phyloP scores from a whole-genome alignment of 1,284 basidiomycete genomes.

The Cutaneotrichosporon mucoides region DNA sequence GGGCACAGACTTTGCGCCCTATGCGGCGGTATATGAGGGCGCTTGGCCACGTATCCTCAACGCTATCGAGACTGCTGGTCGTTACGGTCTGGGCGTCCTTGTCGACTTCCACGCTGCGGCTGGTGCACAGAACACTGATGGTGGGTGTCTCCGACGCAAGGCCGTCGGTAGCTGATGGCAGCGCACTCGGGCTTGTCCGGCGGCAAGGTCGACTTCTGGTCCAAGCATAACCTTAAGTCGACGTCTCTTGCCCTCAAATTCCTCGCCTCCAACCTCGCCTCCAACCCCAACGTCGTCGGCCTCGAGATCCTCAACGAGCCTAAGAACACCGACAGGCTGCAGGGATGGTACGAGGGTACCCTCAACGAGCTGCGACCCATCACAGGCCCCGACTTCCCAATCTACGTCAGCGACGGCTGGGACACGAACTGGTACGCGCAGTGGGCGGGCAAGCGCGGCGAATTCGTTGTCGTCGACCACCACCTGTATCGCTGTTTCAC shows the following conservation, averaged over 20 bases:
- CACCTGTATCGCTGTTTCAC: slow-evolving; percentile 72
- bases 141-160: slow-evolving; percentile 21
- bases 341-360: slow-evolving; percentile 63
- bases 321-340: slow-evolving; percentile 55
- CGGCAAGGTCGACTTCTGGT: slow-evolving; percentile 48
- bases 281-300: slow-evolving; percentile 66
- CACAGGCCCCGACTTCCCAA: slow-evolving; percentile 56
- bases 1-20: slow-evolving; percentile 68
- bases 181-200: slow-evolving; percentile 44
- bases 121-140: slow-evolving; percentile 52
- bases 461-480: slow-evolving; percentile 68
- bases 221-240: slow-evolving; percentile 55
- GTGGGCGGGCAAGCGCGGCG: slow-evolving; percentile 52
- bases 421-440: slow-evolving; percentile 63
- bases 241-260: slow-evolving; percentile 55
- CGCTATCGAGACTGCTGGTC: slow-evolving; percentile 62
- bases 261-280: slow-evolving; percentile 50
- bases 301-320: slow-evolving; percentile 84
- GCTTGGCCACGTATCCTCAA: slow-evolving; percentile 67
- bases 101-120: slow-evolving; percentile 56
- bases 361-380: slow-evolving; percentile 58
- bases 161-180: neutral
- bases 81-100: slow-evolving; percentile 69
- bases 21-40: slow-evolving; percentile 60
- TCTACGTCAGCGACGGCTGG: slow-evolving; percentile 79